Evolutionary conservation across 2,329 filamentous ascomycete species (phyloP), one percentile per base, ranked within the genome.

Genomic region (Paracamarosporium sp.): DNA sequence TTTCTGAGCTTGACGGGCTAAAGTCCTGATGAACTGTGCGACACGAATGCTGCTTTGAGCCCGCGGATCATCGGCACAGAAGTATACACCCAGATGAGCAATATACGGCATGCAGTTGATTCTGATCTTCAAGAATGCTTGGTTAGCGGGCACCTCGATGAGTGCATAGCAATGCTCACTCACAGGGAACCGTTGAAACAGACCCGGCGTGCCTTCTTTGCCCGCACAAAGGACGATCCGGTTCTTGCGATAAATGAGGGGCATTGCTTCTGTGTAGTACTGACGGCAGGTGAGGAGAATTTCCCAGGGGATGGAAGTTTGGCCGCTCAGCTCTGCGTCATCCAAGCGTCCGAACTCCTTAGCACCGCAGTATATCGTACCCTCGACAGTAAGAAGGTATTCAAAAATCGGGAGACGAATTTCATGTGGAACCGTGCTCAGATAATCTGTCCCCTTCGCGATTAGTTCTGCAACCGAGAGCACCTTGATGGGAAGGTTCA

Each of bases 331-430:
- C 45, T 68, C 63, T 4, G 50, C 47, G 24, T 27, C 20, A 11
- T 58, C 41, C 11, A 67, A 53, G 3, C 47, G 53, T 11, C 61
- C 60, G 44, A 67, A 67, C 15, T 53, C 43, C 3, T 25, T 12
- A 3, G 54, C 61, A 7, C 64, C 62, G 15, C 58, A 58, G 20
- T 59, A 64, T 2, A 68, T 35, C 1, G 48, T 47, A 12, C 50
- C 40, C 3, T 25, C 31, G 25, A 59, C 52, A 6, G 53, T 51
- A 7, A 68, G 55, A 9, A 65, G 56, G 15, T 67, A 57, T 31
- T 61, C 56, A 28, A 60, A 68, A 25, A 66, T 64, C 57, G 64
- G 61, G 12, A 67, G 50, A 7, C 62, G 66, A 31, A 68, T 52
- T 47, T 68, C 65, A 4, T 55, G 54, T 7, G 64, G 60, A 11